Conservation (phyloP, 345 rosid species). For the Mercurialis annua region DNA sequence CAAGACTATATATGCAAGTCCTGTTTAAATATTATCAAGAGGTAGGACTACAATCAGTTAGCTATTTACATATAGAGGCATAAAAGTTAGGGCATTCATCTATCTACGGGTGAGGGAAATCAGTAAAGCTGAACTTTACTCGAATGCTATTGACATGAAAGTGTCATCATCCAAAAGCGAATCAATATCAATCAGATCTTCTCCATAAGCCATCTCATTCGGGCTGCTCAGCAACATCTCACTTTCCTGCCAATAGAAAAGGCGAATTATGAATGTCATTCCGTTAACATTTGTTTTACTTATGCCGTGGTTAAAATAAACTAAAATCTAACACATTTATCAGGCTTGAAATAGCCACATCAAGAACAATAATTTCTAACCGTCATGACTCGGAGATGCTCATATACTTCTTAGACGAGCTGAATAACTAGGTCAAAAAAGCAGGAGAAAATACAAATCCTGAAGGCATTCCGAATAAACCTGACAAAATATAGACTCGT, state of each 20-base stretch:
- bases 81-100: conserved; percentile 19
- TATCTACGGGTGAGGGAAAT: conserved; percentile 26
- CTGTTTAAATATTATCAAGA: conserved; percentile 6
- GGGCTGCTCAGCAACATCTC: conserved; percentile 36
- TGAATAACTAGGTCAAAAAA: not conserved
- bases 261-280: not conserved
- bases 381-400: too few species aligned
- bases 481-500: not conserved
- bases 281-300: not conserved
- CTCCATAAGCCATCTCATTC: conserved; percentile 34
- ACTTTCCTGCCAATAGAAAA: conserved; percentile 26
- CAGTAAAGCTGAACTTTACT: conserved; percentile 23
- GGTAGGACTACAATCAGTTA: conserved; percentile 8
- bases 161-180: conserved; percentile 66
- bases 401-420: too few species aligned
- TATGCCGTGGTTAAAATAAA: not conserved
- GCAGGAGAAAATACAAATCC: not conserved
- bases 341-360: too few species aligned
- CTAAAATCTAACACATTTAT: not conserved
- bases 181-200: conserved; percentile 52
- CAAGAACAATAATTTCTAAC: too few species aligned
- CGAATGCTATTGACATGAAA: conserved; percentile 67
- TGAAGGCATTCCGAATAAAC: not conserved
- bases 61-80: conserved; percentile 22
- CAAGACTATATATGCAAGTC: conserved; percentile 3